Evolutionary conservation across 257 asterid genomes (phyloP).

Genomic region (Gardenia jasminoides): DNA sequence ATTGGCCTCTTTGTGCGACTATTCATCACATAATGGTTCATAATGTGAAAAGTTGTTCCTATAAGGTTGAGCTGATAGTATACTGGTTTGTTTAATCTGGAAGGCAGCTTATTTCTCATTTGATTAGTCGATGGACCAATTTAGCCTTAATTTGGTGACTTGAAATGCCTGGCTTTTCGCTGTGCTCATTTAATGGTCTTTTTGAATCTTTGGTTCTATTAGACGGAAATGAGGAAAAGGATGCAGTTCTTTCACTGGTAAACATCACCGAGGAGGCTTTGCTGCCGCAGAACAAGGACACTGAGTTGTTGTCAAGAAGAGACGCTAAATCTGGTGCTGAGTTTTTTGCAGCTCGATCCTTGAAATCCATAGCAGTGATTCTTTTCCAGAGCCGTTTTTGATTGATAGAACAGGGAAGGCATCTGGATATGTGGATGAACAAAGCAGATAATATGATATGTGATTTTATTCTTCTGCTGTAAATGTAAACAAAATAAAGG

Average conservation of each 20-base stretch:
- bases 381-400: conserved; percentile 47
- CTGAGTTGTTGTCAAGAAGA: conserved; percentile 31
- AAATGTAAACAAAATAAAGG: not conserved
- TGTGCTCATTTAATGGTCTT: not conserved
- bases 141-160: not conserved
- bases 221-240: conserved; percentile 54
- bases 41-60: not conserved
- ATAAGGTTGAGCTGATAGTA: not conserved
- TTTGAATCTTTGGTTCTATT: conserved; percentile 12
- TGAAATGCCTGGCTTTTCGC: not conserved
- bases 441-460: not conserved
- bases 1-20: not conserved
- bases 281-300: conserved; percentile 50
- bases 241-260: conserved; percentile 64
- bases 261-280: conserved; percentile 75
- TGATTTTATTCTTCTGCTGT: not conserved
- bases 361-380: conserved; percentile 43
- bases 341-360: conserved; percentile 77
- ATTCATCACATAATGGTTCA: not conserved
- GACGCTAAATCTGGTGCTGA: conserved; percentile 80
- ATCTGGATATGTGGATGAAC: conserved; percentile 68
- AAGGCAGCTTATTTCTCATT: not conserved
- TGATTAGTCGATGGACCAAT: not conserved
- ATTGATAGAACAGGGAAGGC: conserved; percentile 86
- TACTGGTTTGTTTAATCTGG: not conserved